Base-by-base conservation (phyloP, 176 grass and related monocot species). In the Avena eriantha region DNA sequence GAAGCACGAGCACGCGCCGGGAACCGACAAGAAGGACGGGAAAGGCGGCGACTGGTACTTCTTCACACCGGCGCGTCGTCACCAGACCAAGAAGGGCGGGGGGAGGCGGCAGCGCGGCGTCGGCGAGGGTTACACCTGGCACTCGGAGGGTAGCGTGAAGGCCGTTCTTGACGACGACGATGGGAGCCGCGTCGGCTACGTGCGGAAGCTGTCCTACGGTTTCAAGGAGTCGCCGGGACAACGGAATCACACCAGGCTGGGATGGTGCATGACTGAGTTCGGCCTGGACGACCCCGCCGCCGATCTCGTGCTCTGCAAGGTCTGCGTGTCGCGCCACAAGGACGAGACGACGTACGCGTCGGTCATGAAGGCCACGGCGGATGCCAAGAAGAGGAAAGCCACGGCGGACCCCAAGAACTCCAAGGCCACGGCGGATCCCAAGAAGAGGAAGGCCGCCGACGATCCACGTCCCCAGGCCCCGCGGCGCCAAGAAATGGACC, bases 231-330 rank as follows among this genome's bases (percentile, higher is more conserved):
- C 60, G 60, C 22, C 59, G 0, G 22, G 9, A 26, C 1, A 6
- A 0, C n/a, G 7, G 4, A 48, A 35, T 1, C 47, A 17, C 8
- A 73, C n/a, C 14, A 72, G 81, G 81, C 21, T 73, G 0, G 81
- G 67, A 1, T 81, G 79, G 79, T 67, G 79, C 45, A 66, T 81
- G 79, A 31, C 29, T 0, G 79, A 67, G 45, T 81, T 19, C 24
- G 9, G 7, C 23, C 7, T 81, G 9, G 45, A 81, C 14, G 79
- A 48, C 15, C 2, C 11, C 4, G 60, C 8, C 24, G 23, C 23
- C 60, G 43, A 7, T 17, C 49, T 53, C 15, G 73, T 81, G 79
- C 60, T 81, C 24, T 81, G 79, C 79, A 81, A 50, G 17, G 24
- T 81, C n/a, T 67, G 48, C 45, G 69, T 72, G 39, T 72, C 69